Evolutionary conservation across 129 eudicot genomes (phyloP).

Genomic region (Chrysanthemum lavandulifolium): DNA sequence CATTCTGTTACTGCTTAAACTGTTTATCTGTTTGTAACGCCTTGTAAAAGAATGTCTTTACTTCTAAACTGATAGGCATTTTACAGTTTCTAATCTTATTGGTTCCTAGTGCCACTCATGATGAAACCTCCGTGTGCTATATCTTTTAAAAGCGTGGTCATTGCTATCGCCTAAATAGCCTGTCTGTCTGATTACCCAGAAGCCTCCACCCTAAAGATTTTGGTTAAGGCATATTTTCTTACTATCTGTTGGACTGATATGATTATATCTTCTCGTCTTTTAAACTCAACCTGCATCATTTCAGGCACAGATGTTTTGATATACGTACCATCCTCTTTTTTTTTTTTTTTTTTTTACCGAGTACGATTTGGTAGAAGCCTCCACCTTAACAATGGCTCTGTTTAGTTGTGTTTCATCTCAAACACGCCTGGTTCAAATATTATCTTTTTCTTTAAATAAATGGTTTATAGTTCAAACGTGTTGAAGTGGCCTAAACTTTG

Average conservation of each 20-base stretch:
- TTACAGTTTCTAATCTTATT: slow-evolving; percentile 1
- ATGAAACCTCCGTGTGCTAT: neutral
- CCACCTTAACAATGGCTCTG: neutral
- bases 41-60: neutral
- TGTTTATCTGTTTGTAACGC: neutral
- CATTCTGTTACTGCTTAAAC: too few relatives aligned
- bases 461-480: neutral
- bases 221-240: neutral
- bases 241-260: neutral
- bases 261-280: neutral
- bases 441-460: neutral
- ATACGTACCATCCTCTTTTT: neutral
- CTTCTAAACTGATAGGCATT: neutral
- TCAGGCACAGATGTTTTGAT: slow-evolving; percentile 4
- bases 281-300: slow-evolving; percentile 1
- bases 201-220: neutral
- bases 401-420: neutral
- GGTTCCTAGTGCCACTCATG: neutral
- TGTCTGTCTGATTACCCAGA: neutral
- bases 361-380: neutral
- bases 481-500: neutral
- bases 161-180: too few relatives aligned
- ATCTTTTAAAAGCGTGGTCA: too few relatives aligned
- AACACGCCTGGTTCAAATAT: neutral
- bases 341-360: slow-evolving; percentile 1